Conservation (phyloP, 345 rosid genomes). For the Pistacia atlantica region DNA sequence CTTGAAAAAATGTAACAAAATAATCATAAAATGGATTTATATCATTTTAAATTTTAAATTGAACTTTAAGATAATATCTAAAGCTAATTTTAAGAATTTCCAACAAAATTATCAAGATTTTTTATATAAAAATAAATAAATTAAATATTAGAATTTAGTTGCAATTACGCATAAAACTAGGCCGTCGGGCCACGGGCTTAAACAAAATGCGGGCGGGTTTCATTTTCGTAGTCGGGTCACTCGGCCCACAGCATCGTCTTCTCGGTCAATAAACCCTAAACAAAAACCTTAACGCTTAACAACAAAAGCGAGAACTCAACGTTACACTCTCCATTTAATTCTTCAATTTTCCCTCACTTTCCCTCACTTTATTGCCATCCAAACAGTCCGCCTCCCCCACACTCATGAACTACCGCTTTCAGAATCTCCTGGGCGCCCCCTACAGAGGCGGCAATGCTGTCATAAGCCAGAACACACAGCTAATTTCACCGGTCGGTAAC, state of each 20-base stretch:
- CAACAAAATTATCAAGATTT: too few species aligned
- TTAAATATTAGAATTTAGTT: too few species aligned
- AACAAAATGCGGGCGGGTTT: not conserved
- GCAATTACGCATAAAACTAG: too few species aligned
- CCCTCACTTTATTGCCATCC: slow-evolving; percentile 13
- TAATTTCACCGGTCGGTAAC: slow-evolving; percentile 88
- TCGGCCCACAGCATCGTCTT: not conserved
- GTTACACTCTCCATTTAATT: not conserved
- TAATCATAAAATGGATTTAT: too few species aligned
- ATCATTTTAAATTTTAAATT: too few species aligned
- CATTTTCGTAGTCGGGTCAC: not conserved
- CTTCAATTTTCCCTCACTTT: slow-evolving; percentile 5
- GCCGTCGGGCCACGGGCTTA: too few species aligned
- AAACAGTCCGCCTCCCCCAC: slow-evolving; percentile 8
- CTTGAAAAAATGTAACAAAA: too few species aligned
- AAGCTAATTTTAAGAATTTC: too few species aligned
- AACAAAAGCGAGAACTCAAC: not conserved
- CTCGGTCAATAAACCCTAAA: not conserved
- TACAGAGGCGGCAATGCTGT: slow-evolving; percentile 87
- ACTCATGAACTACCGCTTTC: slow-evolving; percentile 80
- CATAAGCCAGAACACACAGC: slow-evolving; percentile 58
- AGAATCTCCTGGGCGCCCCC: slow-evolving; percentile 86
- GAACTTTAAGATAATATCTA: too few species aligned
- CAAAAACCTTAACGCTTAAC: slow-evolving; percentile 3
- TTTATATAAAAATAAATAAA: too few species aligned